Conservation (phyloP, 106 monocot genomes). For the Allium cepa region DNA sequence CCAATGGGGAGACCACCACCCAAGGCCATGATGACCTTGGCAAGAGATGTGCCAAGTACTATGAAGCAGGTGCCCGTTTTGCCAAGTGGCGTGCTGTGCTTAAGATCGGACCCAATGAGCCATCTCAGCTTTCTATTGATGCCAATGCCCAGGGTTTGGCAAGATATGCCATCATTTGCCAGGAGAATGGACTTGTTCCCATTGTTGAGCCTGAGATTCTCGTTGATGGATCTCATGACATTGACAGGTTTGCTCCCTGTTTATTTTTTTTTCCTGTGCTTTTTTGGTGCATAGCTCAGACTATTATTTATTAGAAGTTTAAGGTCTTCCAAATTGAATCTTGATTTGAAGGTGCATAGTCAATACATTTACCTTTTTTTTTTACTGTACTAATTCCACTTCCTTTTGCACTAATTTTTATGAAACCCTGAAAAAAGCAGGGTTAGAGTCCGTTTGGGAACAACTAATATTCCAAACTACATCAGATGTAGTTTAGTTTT, state of each 20-base stretch:
- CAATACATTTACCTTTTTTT: no score
- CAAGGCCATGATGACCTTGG: constrained; percentile 46
- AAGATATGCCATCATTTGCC: constrained; percentile 41
- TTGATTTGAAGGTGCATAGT: no score
- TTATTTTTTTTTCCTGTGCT: no score
- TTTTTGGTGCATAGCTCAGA: no score
- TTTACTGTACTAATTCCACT: no score
- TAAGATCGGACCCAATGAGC: constrained; percentile 30
- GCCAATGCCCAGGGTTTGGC: constrained; percentile 33
- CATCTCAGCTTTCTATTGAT: constrained; percentile 35
- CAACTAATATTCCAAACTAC: no score
- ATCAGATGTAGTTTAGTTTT: no score
- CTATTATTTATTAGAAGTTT: no score
- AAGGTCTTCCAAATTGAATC: no score
- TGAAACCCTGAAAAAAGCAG: no score
- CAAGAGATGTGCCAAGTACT: constrained; percentile 43
- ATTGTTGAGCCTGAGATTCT: constrained; percentile 52
- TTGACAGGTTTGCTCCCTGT: constrained; percentile 13
- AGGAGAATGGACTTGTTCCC: constrained; percentile 46
- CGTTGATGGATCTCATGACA: constrained; percentile 30
- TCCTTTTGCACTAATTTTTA: no score
- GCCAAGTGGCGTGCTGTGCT: constrained; percentile 50
- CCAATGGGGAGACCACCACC: constrained; percentile 36
- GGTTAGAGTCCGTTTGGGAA: no score
- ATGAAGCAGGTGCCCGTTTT: constrained; percentile 41